Evolutionary conservation across 2,329 filamentous ascomycete genomes (phyloP).

Genomic region (Cercospora beticola): DNA sequence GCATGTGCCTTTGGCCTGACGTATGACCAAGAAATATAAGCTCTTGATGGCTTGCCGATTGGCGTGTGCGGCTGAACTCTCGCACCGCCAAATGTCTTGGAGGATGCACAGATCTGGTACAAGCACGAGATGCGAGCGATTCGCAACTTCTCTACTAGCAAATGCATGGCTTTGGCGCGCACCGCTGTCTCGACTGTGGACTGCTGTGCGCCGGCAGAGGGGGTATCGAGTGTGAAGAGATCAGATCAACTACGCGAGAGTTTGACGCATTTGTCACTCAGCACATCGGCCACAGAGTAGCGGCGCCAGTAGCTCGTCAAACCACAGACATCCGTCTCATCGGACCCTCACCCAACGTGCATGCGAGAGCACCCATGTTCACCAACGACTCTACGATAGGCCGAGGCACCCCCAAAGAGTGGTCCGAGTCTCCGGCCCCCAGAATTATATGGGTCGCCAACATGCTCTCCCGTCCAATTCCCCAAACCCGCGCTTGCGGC

Average conservation of each 20-base stretch:
- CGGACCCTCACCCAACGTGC: background rate
- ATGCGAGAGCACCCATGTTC: background rate
- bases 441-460: background rate
- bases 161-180: background rate
- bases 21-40: conserved; percentile 18
- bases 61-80: background rate
- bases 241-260: background rate
- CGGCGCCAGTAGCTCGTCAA: background rate
- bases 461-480: background rate
- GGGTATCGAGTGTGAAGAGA: background rate
- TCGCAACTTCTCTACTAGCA: background rate
- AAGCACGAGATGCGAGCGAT: background rate
- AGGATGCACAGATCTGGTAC: background rate
- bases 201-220: background rate
- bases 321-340: background rate
- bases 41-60: conserved; percentile 2
- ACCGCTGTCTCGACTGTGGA: background rate
- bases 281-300: background rate
- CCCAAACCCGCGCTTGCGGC: background rate
- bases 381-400: background rate
- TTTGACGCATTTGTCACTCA: background rate
- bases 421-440: background rate
- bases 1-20: conserved; percentile 11
- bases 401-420: background rate
- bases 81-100: conserved; percentile 4